These are phyloP conservation scores for Kalanchoe fedtschenkoi DNA, from an alignment of 164 flowering plant genomes.

Conservation along the genomic window DNA sequence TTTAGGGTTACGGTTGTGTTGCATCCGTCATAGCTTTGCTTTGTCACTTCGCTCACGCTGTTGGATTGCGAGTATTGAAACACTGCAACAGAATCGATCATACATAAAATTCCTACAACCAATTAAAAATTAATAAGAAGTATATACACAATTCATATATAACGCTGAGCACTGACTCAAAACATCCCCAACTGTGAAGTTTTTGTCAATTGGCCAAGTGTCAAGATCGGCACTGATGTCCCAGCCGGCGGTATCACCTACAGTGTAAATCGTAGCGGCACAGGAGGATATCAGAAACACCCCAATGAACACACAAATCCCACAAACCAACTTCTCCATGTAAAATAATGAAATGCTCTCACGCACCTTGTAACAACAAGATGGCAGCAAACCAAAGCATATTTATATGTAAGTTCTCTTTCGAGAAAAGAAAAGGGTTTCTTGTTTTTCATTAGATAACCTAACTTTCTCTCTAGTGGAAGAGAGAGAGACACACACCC, in stretches of 20 bases:
- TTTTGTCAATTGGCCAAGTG: conserved; percentile 40
- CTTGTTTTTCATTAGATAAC: too few relatives aligned
- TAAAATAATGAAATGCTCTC: not conserved
- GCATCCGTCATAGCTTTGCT: conserved; percentile 28
- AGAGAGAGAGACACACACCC: too few relatives aligned
- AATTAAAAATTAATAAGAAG: not conserved
- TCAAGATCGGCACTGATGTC: conserved; percentile 41
- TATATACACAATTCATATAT: not conserved
- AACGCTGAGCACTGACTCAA: conserved; percentile 28
- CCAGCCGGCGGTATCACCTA: conserved; percentile 69
- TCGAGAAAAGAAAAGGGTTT: too few relatives aligned
- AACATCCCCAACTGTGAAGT: conserved; percentile 45
- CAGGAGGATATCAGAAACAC: conserved; percentile 14
- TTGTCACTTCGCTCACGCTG: conserved; percentile 32
- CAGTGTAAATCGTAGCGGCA: conserved; percentile 27
- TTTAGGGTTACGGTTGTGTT: conserved; percentile 23
- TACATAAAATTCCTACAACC: not conserved
- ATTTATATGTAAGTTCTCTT: too few relatives aligned
- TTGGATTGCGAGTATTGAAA: conserved; percentile 59
- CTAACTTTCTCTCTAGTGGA: too few relatives aligned
- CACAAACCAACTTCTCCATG: not conserved
- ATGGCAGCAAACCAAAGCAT: too few relatives aligned
- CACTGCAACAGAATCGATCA: conserved; percentile 26
- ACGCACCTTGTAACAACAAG: too few relatives aligned
- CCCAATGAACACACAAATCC: not conserved